Percentiles rank a stretch among this genome's conserved stretches.
Evolutionary conservation across 768 basidiomycete species (phyloP).

Genomic region (Wakefieldia striispora): DNA sequence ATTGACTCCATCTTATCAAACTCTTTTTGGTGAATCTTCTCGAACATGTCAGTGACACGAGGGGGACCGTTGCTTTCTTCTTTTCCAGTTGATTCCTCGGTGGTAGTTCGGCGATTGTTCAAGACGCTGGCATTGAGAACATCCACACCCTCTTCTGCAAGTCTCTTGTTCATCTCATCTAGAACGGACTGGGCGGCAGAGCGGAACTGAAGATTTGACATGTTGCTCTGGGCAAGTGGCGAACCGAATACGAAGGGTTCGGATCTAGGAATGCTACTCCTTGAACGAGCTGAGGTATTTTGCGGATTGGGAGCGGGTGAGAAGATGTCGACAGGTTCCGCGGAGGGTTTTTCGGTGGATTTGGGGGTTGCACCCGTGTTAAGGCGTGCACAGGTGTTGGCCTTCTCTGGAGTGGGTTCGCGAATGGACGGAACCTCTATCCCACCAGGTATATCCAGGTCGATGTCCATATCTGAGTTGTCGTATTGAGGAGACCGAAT

Average conservation of each 20-base stretch:
- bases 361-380: conserved; percentile 27
- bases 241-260: conserved; percentile 79
- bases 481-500: conserved; percentile 18
- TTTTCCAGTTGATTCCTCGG: conserved; percentile 2
- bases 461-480: conserved; percentile 34
- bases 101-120: conserved; percentile 22
- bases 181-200: conserved; percentile 66
- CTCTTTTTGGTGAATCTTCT: conserved; percentile 58
- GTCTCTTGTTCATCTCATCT: conserved; percentile 78
- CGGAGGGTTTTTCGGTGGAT: conserved; percentile 31
- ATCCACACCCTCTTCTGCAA: conserved; percentile 56
- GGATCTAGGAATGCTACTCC: conserved; percentile 19
- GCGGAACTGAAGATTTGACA: conserved; percentile 66
- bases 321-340: conserved; percentile 37
- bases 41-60: conserved; percentile 41
- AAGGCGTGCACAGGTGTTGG: conserved; percentile 3
- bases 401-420: conserved; percentile 22
- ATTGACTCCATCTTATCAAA: conserved; percentile 83
- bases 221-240: conserved; percentile 58
- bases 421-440: conserved; percentile 17
- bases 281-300: conserved; percentile 20
- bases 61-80: conserved; percentile 23
- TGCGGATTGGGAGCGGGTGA: conserved; percentile 35
- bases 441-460: conserved; percentile 38
- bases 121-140: conserved; percentile 47